Percentiles rank a stretch among this genome's conserved stretches.
These are phyloP conservation scores for Jimgerdemannia lactiflua DNA, from an alignment of 192 early-diverging fungal species.

Conservation along the genomic window DNA sequence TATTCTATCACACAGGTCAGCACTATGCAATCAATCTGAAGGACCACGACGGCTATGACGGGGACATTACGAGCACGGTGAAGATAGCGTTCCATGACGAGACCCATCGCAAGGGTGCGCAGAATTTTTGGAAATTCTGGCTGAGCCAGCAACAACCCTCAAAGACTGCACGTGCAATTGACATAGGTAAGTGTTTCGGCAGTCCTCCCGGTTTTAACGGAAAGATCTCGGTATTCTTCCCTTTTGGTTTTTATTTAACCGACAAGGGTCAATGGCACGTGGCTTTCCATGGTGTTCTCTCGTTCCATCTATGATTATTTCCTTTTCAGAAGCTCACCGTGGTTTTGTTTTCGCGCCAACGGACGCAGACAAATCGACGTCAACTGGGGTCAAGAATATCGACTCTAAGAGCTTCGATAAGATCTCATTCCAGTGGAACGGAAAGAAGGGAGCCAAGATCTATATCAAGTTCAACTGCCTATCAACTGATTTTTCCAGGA, in stretches of 20 bases:
- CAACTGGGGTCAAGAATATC: slow-evolving; percentile 43
- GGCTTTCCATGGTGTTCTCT: too few species aligned
- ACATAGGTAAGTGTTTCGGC: slow-evolving; percentile 10
- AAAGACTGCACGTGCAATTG: slow-evolving; percentile 55
- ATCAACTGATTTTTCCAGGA: slow-evolving; percentile 77
- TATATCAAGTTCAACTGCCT: slow-evolving; percentile 71
- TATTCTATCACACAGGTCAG: slow-evolving; percentile 33
- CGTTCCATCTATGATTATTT: too few species aligned
- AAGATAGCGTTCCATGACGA: slow-evolving; percentile 73
- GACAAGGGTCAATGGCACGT: too few species aligned
- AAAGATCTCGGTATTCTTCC: too few species aligned
- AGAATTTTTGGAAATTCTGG: slow-evolving; percentile 73
- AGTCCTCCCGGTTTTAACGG: too few species aligned
- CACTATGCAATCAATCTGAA: slow-evolving; percentile 54
- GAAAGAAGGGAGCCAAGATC: slow-evolving; percentile 58
- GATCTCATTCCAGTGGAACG: slow-evolving; percentile 69
- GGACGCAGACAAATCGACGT: neutral
- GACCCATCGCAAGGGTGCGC: slow-evolving; percentile 56
- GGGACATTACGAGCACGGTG: slow-evolving; percentile 49
- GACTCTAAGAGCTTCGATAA: slow-evolving; percentile 65
- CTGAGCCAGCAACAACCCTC: slow-evolving; percentile 63
- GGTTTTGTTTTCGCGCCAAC: too few species aligned
- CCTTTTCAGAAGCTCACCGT: too few species aligned
- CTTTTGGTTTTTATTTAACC: too few species aligned
- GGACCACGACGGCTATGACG: slow-evolving; percentile 45